Evolutionary conservation across 257 asterid genomes (phyloP).

Genomic region (Echites panduratus): DNA sequence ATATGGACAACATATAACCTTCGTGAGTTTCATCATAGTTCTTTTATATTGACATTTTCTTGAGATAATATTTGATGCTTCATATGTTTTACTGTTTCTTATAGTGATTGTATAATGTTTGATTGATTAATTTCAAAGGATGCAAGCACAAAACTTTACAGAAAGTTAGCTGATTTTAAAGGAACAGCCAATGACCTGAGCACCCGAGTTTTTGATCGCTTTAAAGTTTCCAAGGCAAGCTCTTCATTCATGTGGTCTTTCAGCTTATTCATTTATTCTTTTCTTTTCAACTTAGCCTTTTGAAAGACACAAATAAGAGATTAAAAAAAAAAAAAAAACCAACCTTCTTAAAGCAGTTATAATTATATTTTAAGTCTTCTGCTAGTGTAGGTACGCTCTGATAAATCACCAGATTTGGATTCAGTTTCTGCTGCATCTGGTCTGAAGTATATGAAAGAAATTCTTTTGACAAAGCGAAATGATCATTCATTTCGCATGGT

Average conservation of each 20-base stretch:
- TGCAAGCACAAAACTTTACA: conserved; percentile 58
- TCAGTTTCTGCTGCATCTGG: conserved; percentile 63
- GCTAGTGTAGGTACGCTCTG: conserved; percentile 73
- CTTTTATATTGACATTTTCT: conserved; percentile 9
- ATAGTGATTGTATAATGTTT: conserved; percentile 16
- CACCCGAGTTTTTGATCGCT: conserved; percentile 64
- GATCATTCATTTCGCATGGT: conserved; percentile 88
- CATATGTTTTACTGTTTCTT: conserved; percentile 3
- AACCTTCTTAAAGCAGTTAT: conserved; percentile 11
- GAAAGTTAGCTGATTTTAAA: conserved; percentile 63
- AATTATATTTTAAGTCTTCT: conserved; percentile 22
- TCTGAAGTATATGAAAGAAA: conserved; percentile 66
- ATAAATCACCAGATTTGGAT: conserved; percentile 48
- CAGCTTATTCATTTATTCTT: background rate
- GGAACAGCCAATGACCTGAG: conserved; percentile 79
- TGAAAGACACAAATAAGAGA: background rate
- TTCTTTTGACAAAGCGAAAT: conserved; percentile 73
- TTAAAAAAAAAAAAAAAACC: background rate
- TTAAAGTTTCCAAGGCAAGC: conserved; percentile 83
- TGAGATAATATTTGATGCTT: conserved; percentile 2
- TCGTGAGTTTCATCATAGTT: conserved; percentile 45
- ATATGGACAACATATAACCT: conserved; percentile 59
- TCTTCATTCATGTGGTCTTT: conserved; percentile 4
- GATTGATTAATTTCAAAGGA: conserved; percentile 48
- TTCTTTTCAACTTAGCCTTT: conserved; percentile 3